These are phyloP conservation scores for Fusarium temperatum DNA, from an alignment of 2,329 filamentous ascomycete genomes.

Conservation along the genomic window DNA sequence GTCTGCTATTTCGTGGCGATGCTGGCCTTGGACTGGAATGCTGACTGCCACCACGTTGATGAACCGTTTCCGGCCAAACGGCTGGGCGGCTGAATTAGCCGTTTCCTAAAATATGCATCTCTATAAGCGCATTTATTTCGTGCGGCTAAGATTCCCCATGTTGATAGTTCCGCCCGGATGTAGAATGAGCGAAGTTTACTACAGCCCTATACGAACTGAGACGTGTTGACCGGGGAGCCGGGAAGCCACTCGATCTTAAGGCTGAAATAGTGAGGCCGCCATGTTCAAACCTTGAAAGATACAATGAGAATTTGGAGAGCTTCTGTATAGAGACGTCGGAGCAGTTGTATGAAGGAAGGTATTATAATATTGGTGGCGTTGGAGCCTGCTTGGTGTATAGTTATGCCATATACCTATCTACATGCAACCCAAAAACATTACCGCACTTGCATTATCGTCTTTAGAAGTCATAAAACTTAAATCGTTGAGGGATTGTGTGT, in stretches of 20 bases:
- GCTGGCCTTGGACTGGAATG: neutral
- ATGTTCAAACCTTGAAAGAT: neutral
- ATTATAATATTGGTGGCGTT: neutral
- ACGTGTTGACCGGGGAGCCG: neutral
- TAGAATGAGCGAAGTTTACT: neutral
- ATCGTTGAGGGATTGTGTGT: rapidly evolving
- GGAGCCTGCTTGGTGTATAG: neutral
- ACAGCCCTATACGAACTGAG: neutral
- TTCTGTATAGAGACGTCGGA: neutral
- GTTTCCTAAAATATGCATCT: neutral
- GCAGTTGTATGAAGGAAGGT: neutral
- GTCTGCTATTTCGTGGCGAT: neutral
- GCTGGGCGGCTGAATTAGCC: neutral
- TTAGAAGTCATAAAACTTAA: neutral
- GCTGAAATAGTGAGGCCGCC: neutral
- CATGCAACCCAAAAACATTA: neutral
- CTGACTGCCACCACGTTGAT: neutral
- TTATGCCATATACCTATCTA: neutral
- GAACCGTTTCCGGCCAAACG: neutral
- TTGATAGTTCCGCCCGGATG: neutral
- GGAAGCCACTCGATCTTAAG: neutral
- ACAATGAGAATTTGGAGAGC: rapidly evolving
- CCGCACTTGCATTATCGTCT: neutral
- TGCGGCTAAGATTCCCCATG: neutral
- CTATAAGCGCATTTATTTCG: neutral